These are phyloP conservation scores for Magnolia sinica DNA, from an alignment of 164 flowering plant genomes.

Conservation along the genomic window DNA sequence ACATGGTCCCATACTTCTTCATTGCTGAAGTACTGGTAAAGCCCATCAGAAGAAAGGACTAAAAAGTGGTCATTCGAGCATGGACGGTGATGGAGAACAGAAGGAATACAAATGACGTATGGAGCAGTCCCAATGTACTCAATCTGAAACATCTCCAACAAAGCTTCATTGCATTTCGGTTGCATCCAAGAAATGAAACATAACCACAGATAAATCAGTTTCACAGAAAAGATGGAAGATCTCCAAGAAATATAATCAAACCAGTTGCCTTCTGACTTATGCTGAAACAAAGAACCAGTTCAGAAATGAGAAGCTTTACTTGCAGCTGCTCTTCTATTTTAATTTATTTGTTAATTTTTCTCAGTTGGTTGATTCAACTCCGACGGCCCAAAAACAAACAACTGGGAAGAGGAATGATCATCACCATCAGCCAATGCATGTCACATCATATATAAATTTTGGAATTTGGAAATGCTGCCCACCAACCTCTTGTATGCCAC, in stretches of 20 bases:
- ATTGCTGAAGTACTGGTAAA: conserved; percentile 69
- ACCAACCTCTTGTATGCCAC: not conserved
- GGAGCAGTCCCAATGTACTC: conserved; percentile 58
- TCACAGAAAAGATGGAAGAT: not conserved
- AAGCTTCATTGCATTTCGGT: conserved; percentile 59
- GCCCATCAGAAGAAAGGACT: conserved; percentile 71
- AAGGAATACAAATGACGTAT: conserved; percentile 55
- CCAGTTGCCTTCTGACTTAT: not conserved
- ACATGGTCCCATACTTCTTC: conserved; percentile 80
- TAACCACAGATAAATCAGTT: not conserved
- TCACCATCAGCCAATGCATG: not conserved
- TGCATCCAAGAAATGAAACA: conserved; percentile 27
- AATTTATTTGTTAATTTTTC: not conserved
- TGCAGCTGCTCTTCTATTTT: not conserved
- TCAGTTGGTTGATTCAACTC: not conserved
- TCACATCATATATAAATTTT: not conserved
- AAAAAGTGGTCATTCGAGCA: conserved; percentile 58
- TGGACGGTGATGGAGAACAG: conserved; percentile 50
- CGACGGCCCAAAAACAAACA: not conserved
- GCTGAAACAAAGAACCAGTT: not conserved
- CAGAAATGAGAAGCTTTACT: not conserved
- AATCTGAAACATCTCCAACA: conserved; percentile 54
- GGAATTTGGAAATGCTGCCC: not conserved
- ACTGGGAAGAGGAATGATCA: not conserved
- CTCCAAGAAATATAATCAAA: not conserved